Conservation (phyloP, 192 early-diverging fungal species). For the Gigaspora rosea region DNA sequence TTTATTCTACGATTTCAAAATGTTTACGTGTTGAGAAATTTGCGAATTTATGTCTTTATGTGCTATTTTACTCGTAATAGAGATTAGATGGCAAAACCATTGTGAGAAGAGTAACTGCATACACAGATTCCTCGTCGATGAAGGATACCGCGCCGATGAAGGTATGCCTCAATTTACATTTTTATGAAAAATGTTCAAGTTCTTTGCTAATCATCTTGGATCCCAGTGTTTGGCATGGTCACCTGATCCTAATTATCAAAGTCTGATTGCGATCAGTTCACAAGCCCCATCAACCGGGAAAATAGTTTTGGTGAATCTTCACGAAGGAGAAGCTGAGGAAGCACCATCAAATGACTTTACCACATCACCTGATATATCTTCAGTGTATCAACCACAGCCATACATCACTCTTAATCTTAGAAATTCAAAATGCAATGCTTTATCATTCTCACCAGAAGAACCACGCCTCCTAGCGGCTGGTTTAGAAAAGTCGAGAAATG, state of each 20-base stretch:
- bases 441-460: slow-evolving; percentile 67
- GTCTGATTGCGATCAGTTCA: slow-evolving; percentile 49
- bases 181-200: too few relatives aligned
- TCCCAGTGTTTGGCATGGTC: slow-evolving; percentile 69
- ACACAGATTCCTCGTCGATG: slow-evolving; percentile 47
- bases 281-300: slow-evolving; percentile 59
- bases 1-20: background rate
- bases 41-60: too few relatives aligned
- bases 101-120: slow-evolving; percentile 47
- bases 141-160: slow-evolving; percentile 41
- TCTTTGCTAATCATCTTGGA: background rate
- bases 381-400: slow-evolving; percentile 35
- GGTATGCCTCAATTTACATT: slow-evolving; percentile 31
- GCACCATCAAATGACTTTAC: slow-evolving; percentile 4
- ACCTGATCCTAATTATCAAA: slow-evolving; percentile 56
- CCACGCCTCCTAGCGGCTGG: slow-evolving; percentile 65
- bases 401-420: slow-evolving; percentile 51
- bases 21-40: too few relatives aligned
- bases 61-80: slow-evolving; percentile 13
- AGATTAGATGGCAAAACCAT: slow-evolving; percentile 19
- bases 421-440: slow-evolving; percentile 69
- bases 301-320: slow-evolving; percentile 43
- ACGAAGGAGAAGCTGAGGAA: background rate
- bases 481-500: slow-evolving; percentile 74
- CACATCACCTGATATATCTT: background rate